phyloP scores from a whole-genome alignment of 805 yeast species.

The Teunomyces kruisii region DNA sequence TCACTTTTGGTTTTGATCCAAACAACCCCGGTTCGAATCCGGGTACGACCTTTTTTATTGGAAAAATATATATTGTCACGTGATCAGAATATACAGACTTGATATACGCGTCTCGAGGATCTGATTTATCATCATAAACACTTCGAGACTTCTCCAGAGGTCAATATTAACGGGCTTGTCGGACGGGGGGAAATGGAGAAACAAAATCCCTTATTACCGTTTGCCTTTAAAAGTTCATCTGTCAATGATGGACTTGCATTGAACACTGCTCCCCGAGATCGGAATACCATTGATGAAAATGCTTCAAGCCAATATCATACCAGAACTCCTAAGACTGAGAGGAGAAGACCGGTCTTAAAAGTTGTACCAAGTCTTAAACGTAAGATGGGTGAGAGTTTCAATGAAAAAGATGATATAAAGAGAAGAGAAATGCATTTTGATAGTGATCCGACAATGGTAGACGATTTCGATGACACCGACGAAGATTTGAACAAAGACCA shows the following conservation, averaged over 20 bases:
- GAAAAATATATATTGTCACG: not conserved
- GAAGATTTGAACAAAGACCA: constrained; percentile 7
- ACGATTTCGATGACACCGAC: constrained; percentile 14
- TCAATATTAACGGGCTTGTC: not conserved
- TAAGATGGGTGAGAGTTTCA: constrained; percentile 43
- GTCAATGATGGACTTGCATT: constrained; percentile 30
- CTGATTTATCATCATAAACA: not conserved
- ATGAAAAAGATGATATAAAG: constrained; percentile 41
- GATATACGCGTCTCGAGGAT: not conserved
- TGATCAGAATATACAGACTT: too few species aligned
- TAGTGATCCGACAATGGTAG: constrained; percentile 20
- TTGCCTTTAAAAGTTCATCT: constrained; percentile 42
- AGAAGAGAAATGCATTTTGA: constrained; percentile 26
- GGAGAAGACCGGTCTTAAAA: constrained; percentile 19
- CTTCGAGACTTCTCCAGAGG: not conserved
- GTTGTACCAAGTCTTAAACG: constrained; percentile 37
- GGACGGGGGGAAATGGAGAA: constrained; percentile 20
- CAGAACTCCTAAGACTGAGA: constrained; percentile 17
- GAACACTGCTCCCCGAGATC: constrained; percentile 40
- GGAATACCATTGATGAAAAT: constrained; percentile 41
- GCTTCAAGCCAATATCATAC: constrained; percentile 47
- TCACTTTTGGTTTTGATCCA: constrained; percentile 82
- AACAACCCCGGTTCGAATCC: constrained; percentile 83
- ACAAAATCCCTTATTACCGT: constrained; percentile 45
- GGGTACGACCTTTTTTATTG: constrained; percentile 60